Evolutionary conservation across 108 stramenopile genomes (phyloP).

Genomic region (Parmales sp.): DNA sequence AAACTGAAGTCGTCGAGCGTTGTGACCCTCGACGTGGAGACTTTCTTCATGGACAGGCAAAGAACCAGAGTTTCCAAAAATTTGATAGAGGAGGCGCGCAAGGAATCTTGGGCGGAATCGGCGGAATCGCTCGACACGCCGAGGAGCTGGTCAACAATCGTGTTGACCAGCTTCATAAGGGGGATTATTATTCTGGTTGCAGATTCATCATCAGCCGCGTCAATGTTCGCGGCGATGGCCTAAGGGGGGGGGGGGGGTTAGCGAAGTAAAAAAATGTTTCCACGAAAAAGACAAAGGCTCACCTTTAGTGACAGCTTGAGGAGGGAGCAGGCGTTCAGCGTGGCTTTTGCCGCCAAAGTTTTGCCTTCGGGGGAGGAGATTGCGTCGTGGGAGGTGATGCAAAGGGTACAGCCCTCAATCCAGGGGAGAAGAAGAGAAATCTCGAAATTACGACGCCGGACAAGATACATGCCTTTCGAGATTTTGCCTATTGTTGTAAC

Average conservation of each 20-base stretch:
- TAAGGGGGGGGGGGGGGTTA: slow-evolving; percentile 53
- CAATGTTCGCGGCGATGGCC: slow-evolving; percentile 59
- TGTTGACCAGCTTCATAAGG: slow-evolving; percentile 73
- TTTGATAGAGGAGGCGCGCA: slow-evolving; percentile 69
- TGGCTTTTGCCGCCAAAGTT: slow-evolving; percentile 38
- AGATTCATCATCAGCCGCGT: slow-evolving; percentile 63
- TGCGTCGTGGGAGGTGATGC: no score
- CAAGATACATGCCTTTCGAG: no score
- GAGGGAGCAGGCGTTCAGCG: slow-evolving; percentile 64
- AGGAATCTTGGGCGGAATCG: slow-evolving; percentile 33
- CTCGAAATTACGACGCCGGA: no score
- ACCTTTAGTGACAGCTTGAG: slow-evolving; percentile 51
- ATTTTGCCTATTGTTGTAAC: neutral
- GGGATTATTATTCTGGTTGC: slow-evolving; percentile 62
- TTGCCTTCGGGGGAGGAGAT: neutral
- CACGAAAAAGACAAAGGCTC: slow-evolving; percentile 42
- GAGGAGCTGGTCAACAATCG: slow-evolving; percentile 34
- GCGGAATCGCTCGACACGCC: neutral
- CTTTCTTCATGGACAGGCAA: slow-evolving; percentile 58
- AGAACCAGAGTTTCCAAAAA: slow-evolving; percentile 75
- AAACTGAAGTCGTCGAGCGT: slow-evolving; percentile 61
- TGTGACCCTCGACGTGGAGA: slow-evolving; percentile 1
- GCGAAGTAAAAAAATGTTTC: slow-evolving; percentile 64
- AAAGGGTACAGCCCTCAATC: no score
- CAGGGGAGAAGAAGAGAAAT: no score